phyloP scores from a whole-genome alignment of 306 rosid genomes.

The Dryas alaskensis region DNA sequence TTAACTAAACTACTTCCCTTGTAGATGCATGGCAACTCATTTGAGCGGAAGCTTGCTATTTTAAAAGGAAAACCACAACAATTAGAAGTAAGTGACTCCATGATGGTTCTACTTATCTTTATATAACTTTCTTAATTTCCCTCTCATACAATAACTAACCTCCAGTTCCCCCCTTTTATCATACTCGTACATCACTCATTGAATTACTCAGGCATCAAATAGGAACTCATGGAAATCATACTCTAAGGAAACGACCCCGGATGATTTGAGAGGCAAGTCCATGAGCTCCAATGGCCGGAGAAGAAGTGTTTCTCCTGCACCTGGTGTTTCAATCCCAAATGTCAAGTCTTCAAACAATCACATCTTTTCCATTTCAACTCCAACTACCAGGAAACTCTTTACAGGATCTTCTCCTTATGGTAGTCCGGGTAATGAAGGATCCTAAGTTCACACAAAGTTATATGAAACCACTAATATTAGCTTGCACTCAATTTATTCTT shows the following conservation, averaged over 20 bases:
- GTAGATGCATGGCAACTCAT: constrained; percentile 89
- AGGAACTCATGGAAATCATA: constrained; percentile 53
- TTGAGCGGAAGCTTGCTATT: constrained; percentile 90
- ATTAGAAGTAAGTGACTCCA: constrained; percentile 55
- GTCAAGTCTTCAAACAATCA: constrained; percentile 37
- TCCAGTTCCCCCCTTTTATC: neutral
- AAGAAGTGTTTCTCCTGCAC: constrained; percentile 68
- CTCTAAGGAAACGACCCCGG: constrained; percentile 64
- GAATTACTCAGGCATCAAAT: constrained; percentile 49
- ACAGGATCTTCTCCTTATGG: constrained; percentile 49
- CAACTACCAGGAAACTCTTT: constrained; percentile 49
- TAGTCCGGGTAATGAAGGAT: constrained; percentile 48
- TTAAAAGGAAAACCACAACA: constrained; percentile 57
- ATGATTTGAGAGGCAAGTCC: constrained; percentile 54
- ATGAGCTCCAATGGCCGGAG: constrained; percentile 52
- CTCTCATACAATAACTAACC: neutral
- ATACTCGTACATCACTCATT: constrained; percentile 17
- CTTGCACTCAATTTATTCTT: neutral
- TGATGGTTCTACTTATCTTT: neutral
- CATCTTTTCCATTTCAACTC: constrained; percentile 33
- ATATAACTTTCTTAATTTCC: neutral
- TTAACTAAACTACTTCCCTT: constrained; percentile 27
- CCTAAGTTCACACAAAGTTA: constrained; percentile 3
- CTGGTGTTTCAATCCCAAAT: constrained; percentile 41
- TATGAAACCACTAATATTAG: neutral